These are phyloP conservation scores for Cylindrodendrum hubeiense DNA, from an alignment of 2,329 filamentous ascomycete species.

Conservation along the genomic window DNA sequence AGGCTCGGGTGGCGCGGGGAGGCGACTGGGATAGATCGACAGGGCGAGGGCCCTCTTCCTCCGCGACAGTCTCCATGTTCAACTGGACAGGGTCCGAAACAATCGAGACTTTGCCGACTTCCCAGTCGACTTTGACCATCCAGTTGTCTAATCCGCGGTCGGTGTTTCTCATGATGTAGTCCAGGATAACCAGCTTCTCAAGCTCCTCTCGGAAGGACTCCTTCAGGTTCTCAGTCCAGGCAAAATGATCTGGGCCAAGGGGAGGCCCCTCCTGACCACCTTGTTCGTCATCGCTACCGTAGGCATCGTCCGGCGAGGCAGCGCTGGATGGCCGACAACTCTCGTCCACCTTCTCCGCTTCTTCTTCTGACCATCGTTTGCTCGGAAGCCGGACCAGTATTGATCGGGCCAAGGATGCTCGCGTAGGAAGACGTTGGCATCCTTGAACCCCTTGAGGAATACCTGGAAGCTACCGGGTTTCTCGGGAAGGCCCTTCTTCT, in stretches of 20 bases:
- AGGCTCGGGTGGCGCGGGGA: conserved; percentile 55
- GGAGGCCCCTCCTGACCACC: conserved; percentile 63
- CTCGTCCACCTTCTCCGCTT: conserved; percentile 78
- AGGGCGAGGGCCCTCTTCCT: conserved; percentile 68
- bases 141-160: conserved; percentile 97
- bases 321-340: conserved; percentile 76
- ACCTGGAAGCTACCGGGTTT: conserved; percentile 98
- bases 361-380: conserved; percentile 74
- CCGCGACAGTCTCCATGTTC: conserved; percentile 66
- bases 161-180: conserved; percentile 99
- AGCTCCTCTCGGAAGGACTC: conserved; percentile 94
- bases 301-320: conserved; percentile 69
- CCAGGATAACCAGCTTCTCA: conserved; percentile 95
- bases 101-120: conserved; percentile 85
- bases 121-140: conserved; percentile 98
- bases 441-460: conserved; percentile 96
- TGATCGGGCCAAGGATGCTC: conserved; percentile 99
- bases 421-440: conserved; percentile 93
- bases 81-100: conserved; percentile 82
- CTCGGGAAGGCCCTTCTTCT: conserved; percentile 85
- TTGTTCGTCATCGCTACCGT: conserved; percentile 72
- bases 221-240: conserved; percentile 90
- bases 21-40: conserved; percentile 64
- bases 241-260: conserved; percentile 69
- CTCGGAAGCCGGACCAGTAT: conserved; percentile 77